Base-by-base conservation (phyloP, 495 filamentous ascomycete species). In the Aspergillus nanangensis region DNA sequence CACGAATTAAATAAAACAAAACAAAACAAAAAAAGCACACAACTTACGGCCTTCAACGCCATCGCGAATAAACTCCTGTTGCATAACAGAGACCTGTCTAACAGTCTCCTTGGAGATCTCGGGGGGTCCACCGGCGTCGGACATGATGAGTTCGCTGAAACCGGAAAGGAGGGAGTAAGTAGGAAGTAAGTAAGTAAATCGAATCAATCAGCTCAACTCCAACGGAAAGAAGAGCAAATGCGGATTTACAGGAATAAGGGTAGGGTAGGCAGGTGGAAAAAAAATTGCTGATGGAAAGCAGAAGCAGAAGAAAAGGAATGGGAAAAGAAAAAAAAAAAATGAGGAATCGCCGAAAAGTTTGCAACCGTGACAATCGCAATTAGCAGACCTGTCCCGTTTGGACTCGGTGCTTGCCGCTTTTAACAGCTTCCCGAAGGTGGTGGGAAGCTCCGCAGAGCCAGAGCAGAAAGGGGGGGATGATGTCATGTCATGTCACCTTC, bases 11-110 rank as follows among this genome's bases (percentile, higher is more conserved):
- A 29, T 4, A 37, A 33, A 41, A 37, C 0, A 31, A 40, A 36
- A 41, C 5, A 41, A 32, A 35, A 13, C 27, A 29, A 34, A 27
- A 31, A 24, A 44, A 25, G 42, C 11, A 32, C 40, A 38, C 35
- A 42, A 70, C 70, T 47, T 60, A 74, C 70, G 31, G 51, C 69
- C 62, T 46, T 72, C 67, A 48, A 72, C 53, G 51, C 70, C 67
- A 7, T 60, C 63, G 23, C 62, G 60, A 23, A 48, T 21, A 24
- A 70, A 70, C 52, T 70, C 47, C 53, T 72, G 58, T 53, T 72
- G 60, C 14, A 74, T 32, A 10, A 59, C 24, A 19, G 57, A 38
- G 33, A 74, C 65, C 55, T 72, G 57, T 39, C 41, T 56, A 45
- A 46, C 49, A 8, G 55, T 53, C 38, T 65, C 57, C 32, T 57